Base-by-base conservation (phyloP, 1,284 basidiomycete genomes). In the Sporisorium graminicola region DNA sequence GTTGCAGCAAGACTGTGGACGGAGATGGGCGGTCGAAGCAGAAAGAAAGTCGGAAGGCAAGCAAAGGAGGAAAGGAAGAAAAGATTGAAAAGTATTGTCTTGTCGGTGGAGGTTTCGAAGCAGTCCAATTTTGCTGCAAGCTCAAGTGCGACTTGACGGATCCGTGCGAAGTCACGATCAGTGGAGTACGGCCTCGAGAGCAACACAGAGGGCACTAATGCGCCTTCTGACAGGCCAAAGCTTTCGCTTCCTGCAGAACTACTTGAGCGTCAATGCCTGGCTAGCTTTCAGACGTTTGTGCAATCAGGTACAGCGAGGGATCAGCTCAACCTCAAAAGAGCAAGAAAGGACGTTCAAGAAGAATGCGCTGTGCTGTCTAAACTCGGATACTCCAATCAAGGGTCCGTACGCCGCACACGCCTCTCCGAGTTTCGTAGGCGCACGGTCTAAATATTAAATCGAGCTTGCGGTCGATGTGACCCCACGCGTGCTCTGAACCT, bases 1-100 rank as follows among this genome's bases (percentile, higher is more conserved):
- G 37, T 12, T 40, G 37, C 37, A 40, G 18, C 0, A 40, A 2
- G 24, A 35, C 13, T 6, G 20, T 16, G 2, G 46, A 47, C 31
- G 8, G 33, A 18, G 24, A 14, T 14, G 18, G 7, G 7, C 20
- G 14, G 22, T 22, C 13, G 6, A 16, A n/a, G 37, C 18, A 18
- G 29, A 27, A 8, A 20, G 16, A 27, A 26, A 55, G 44, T 7
- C n/a, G n/a, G n/a, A n/a, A n/a, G n/a, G n/a, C n/a, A n/a, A n/a
- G n/a, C n/a, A n/a, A 18, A 46, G 53, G 31, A 27, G 27, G 40
- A 35, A 49, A 47, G 52, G 10, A 20, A 5, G 26, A 29, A 37
- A 14, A 40, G 40, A 55, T 56, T 62, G n/a, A n/a, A n/a, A n/a
- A n/a, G n/a, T n/a, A n/a, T 56, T 42, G 8, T 62, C 55, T 51